These are phyloP conservation scores for Glaciozyma antarctica DNA, from an alignment of 768 basidiomycete genomes.

Conservation along the genomic window DNA sequence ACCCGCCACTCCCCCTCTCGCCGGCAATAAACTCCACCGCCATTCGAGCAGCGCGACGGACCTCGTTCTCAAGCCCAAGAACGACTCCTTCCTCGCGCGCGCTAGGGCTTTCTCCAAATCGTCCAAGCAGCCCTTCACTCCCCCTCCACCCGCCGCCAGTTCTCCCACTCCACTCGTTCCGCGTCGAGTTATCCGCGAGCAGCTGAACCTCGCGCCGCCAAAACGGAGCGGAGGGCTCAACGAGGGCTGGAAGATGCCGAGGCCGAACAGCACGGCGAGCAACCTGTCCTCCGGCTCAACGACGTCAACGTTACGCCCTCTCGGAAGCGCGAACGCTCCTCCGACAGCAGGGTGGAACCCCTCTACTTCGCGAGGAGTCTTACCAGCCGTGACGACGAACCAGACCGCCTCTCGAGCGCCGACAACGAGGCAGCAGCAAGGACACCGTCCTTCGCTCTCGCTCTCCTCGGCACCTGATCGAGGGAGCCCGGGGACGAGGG, in stretches of 20 bases:
- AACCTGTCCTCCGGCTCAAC: background rate
- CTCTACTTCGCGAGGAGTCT: background rate
- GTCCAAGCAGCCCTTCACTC: background rate
- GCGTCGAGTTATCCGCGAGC: background rate
- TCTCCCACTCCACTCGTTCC: background rate
- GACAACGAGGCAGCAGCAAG: background rate
- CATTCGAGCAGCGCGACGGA: background rate
- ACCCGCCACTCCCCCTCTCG: background rate
- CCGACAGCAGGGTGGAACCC: background rate
- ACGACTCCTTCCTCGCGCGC: conserved; percentile 11
- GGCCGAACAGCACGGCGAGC: background rate
- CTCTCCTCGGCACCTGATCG: conserved; percentile 22
- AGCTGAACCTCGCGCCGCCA: background rate
- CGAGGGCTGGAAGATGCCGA: conserved; percentile 14
- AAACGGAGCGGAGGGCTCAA: conserved; percentile 14
- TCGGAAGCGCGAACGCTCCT: background rate
- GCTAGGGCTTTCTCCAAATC: conserved; percentile 1
- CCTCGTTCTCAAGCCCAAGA: background rate
- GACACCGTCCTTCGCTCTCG: conserved; percentile 20
- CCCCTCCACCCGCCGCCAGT: background rate
- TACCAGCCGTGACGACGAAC: background rate
- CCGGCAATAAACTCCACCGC: background rate
- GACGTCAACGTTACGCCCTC: background rate
- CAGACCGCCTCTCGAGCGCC: background rate
- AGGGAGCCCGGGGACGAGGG: background rate